Base-by-base conservation (phyloP, 108 stramenopile species). In the Skeletonema menzelii region DNA sequence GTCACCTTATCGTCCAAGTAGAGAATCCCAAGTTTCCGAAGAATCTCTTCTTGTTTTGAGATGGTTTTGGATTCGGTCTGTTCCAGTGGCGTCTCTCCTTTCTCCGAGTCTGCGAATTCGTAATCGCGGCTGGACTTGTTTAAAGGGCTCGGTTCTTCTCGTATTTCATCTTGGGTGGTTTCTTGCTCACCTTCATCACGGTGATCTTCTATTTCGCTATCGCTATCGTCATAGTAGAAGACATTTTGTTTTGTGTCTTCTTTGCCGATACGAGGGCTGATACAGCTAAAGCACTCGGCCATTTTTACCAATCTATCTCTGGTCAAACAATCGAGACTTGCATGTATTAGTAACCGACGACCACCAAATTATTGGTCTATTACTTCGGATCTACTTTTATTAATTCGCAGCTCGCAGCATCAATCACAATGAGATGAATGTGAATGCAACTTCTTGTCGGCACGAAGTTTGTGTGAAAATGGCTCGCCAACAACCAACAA, bases 21-120 rank as follows among this genome's bases (percentile, higher is more conserved):
- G 59, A 31, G 59, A 60, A 60, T 60, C 32, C 59, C 59, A 10
- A 60, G 11, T 24, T 60, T 35, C 17, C 59, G 59, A 17, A 60
- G 59, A 35, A 60, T 60, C 12, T 26, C 59, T 17, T 60, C 59
- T 19, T 60, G 32, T 34, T 11, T 35, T 19, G 59, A 60, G 40
- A 42, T 42, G 40, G 15, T 35, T 35, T 60, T 60, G 59, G 22
- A 35, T 35, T 58, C 57, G 57, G n/a, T 30, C 14, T 30, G 14
- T 22, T 58, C 22, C 40, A n/a, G 1, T 15, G 40, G 15, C 1
- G 15, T 15, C 40, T 42, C 49, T 53, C 0, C 49, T 1, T 53
- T 22, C 22, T 53, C 49, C 49, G 15, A 19, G 49, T n/a, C 22
- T 53, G 35, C 10, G 11, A 37, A 37, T 37, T 10, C 35, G 11